Conservation (phyloP, 2,329 filamentous ascomycete species). For the Penicillium aurantiogriseum region DNA sequence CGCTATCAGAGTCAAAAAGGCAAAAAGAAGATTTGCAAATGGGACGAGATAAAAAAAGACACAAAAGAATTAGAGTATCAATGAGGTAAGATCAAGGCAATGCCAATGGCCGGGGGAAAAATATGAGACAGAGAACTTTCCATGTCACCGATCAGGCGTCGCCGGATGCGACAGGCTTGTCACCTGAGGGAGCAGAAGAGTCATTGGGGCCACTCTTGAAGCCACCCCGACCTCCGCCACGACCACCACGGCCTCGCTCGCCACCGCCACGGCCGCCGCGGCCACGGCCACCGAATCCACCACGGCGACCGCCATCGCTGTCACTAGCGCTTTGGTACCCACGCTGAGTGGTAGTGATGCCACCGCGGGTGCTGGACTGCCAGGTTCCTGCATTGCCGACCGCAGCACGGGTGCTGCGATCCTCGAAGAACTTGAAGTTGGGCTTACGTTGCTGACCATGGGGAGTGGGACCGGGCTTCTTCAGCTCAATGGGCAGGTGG, state of each 20-base stretch:
- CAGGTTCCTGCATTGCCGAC: constrained; percentile 56
- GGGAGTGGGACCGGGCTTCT: constrained; percentile 58
- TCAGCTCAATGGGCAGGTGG: constrained; percentile 71
- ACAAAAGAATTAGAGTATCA: constrained; percentile 32
- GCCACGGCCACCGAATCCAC: constrained; percentile 58
- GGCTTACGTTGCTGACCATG: constrained; percentile 73
- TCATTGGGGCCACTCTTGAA: constrained; percentile 52
- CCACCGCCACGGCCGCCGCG: constrained; percentile 50
- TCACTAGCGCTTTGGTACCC: constrained; percentile 85
- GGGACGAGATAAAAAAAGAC: constrained; percentile 22
- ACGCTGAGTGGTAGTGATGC: constrained; percentile 63
- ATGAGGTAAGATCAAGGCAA: constrained; percentile 13
- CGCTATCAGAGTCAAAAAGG: constrained; percentile 15
- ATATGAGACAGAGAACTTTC: constrained; percentile 14
- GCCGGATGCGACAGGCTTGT: constrained; percentile 37
- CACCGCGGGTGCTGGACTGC: constrained; percentile 59
- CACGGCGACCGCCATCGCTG: constrained; percentile 66
- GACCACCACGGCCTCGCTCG: constrained; percentile 58
- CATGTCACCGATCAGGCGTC: constrained; percentile 30
- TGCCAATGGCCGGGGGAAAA: constrained; percentile 16
- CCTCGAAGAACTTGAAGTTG: constrained; percentile 78
- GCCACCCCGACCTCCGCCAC: constrained; percentile 54
- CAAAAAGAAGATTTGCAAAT: constrained; percentile 21
- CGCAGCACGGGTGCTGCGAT: constrained; percentile 54
- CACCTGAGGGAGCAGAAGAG: constrained; percentile 33